phyloP scores from a whole-genome alignment of 257 asterid species.

The Buddleja alternifolia region DNA sequence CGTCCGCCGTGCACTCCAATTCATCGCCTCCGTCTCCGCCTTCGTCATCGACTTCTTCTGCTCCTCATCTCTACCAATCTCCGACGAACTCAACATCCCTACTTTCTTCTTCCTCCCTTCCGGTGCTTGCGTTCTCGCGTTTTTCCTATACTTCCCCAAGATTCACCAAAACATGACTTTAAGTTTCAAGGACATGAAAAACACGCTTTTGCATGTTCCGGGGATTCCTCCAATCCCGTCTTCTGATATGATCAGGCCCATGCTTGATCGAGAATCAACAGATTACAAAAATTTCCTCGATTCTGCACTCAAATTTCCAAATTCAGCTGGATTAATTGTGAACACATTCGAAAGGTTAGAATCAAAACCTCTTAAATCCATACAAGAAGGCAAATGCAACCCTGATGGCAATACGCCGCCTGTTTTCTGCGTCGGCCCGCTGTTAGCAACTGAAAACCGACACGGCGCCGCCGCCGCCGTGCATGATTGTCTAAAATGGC shows the following conservation, averaged over 20 bases:
- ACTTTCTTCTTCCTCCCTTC: constrained; percentile 56
- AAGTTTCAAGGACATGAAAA: constrained; percentile 48
- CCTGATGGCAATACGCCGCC: constrained; percentile 55
- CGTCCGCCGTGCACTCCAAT: constrained; percentile 48
- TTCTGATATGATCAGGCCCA: constrained; percentile 39
- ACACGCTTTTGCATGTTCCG: constrained; percentile 40
- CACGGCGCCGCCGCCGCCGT: background rate
- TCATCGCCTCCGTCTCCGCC: constrained; percentile 42
- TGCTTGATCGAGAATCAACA: constrained; percentile 36
- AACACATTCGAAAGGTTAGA: constrained; percentile 59
- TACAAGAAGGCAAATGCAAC: constrained; percentile 44
- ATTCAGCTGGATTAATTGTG: constrained; percentile 45
- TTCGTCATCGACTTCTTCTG: constrained; percentile 69
- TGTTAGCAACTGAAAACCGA: constrained; percentile 28
- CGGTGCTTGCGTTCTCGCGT: constrained; percentile 40
- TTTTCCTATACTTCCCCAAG: constrained; percentile 32
- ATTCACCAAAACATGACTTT: constrained; percentile 31
- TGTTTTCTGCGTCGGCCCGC: constrained; percentile 62
- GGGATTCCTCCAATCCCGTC: constrained; percentile 50
- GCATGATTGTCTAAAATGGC: constrained; percentile 57
- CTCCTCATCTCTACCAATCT: constrained; percentile 32
- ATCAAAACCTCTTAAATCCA: constrained; percentile 28
- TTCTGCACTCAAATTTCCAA: background rate
- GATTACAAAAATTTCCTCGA: constrained; percentile 41
- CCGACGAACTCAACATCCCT: constrained; percentile 41